Conservation (phyloP, 2,329 filamentous ascomycete genomes). For the Penicillium concentricum region DNA sequence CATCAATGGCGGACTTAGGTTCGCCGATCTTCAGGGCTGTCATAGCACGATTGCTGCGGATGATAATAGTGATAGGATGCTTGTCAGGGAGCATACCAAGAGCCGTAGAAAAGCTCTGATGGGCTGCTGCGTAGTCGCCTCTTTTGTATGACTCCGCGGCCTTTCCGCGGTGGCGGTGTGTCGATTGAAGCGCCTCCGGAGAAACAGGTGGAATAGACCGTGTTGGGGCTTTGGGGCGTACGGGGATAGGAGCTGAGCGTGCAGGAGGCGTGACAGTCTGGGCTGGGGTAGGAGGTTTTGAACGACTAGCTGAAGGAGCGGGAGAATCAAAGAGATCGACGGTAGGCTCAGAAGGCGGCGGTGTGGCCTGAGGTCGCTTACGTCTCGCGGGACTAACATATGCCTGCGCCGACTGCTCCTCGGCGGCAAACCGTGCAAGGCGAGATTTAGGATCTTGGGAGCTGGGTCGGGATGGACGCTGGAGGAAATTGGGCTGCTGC, state of each 20-base stretch:
- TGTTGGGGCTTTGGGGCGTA: slow-evolving; percentile 48
- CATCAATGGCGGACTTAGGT: slow-evolving; percentile 78
- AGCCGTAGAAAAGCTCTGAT: slow-evolving; percentile 76
- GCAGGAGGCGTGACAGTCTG: slow-evolving; percentile 42
- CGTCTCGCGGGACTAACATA: slow-evolving; percentile 85
- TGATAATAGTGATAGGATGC: slow-evolving; percentile 83
- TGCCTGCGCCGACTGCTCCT: slow-evolving; percentile 77
- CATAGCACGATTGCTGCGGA: slow-evolving; percentile 86
- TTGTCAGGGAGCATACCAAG: slow-evolving; percentile 69
- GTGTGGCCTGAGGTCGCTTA: slow-evolving; percentile 57
- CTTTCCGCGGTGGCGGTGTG: slow-evolving; percentile 72
- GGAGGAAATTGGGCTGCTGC: slow-evolving; percentile 56
- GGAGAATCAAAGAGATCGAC: slow-evolving; percentile 63
- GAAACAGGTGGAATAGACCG: slow-evolving; percentile 64
- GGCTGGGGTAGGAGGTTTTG: slow-evolving; percentile 36
- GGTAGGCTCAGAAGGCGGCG: slow-evolving; percentile 47
- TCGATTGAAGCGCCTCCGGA: slow-evolving; percentile 67
- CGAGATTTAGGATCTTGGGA: slow-evolving; percentile 56
- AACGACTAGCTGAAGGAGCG: slow-evolving; percentile 27
- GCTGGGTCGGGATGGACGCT: slow-evolving; percentile 45
- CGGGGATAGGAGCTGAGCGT: slow-evolving; percentile 46
- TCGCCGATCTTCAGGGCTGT: slow-evolving; percentile 90
- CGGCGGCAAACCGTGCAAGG: slow-evolving; percentile 69
- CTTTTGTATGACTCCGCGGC: slow-evolving; percentile 91
- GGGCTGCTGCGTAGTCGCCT: slow-evolving; percentile 85